Percentiles rank a stretch among this genome's conserved stretches.
Evolutionary conservation across 2,329 filamentous ascomycete genomes (phyloP).

Genomic region (Thelonectria olida): DNA sequence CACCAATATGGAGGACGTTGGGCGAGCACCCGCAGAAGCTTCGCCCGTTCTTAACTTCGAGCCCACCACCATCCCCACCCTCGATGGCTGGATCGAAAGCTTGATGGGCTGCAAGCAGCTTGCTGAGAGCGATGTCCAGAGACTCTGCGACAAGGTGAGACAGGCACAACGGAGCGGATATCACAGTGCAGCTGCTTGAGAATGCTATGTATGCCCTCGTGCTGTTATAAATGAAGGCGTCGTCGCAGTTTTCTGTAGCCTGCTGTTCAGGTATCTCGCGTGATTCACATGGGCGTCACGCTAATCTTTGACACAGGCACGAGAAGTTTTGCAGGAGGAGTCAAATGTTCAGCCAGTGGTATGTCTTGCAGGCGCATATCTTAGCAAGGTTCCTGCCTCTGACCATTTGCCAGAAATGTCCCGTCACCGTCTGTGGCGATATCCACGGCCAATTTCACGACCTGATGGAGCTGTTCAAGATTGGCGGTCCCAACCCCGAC

Average conservation of each 20-base stretch:
- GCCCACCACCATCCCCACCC: constrained; percentile 87
- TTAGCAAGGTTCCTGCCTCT: constrained; percentile 39
- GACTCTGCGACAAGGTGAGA: constrained; percentile 94
- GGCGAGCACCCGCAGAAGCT: constrained; percentile 82
- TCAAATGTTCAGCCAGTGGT: constrained; percentile 99
- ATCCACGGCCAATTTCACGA: constrained; percentile 99
- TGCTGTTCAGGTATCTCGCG: constrained; percentile 39
- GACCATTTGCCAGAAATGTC: constrained; percentile 79
- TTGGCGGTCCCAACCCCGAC: constrained; percentile 96
- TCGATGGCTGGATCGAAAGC: constrained; percentile 98
- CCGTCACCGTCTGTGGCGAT: constrained; percentile 97
- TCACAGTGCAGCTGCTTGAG: constrained; percentile 1
- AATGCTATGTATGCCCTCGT: neutral
- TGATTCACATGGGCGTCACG: constrained; percentile 37
- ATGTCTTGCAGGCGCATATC: constrained; percentile 51
- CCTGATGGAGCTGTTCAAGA: constrained; percentile 99
- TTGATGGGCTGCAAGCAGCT: constrained; percentile 99
- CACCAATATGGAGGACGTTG: constrained; percentile 98
- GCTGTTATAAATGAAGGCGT: constrained; percentile 6
- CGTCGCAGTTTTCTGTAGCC: constrained; percentile 20
- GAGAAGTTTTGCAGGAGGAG: constrained; percentile 96
- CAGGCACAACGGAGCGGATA: neutral
- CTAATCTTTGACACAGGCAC: constrained; percentile 69
- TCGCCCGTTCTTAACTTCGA: constrained; percentile 74
- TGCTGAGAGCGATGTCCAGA: constrained; percentile 91